Evolutionary conservation across 345 rosid species (phyloP), one percentile per base, ranked within the genome.

Genomic region (Eucalyptus pauciflora): DNA sequence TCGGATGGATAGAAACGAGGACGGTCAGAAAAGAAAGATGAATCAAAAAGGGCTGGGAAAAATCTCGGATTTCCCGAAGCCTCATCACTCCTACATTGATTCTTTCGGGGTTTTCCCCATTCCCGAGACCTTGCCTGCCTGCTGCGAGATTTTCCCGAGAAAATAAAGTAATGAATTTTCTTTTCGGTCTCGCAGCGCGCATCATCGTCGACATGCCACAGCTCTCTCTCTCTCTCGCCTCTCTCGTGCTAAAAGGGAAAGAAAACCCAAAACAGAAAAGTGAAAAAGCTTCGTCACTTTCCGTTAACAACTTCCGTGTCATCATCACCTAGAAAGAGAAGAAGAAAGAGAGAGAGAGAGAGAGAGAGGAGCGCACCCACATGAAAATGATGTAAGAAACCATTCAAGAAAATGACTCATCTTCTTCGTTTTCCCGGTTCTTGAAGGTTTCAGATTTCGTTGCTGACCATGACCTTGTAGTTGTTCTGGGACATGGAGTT

Each of bases 401-500:
- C 62, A 22, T 56, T 56, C 62, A 56, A 56, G 62, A 56, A 56
- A 56, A 56, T 56, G 62, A 9, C 24, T 41, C 83, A 12, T 76
- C 83, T 71, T 71, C 83, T 37, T 10, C 83, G 46, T 18, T 12
- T 37, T 20, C 43, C 81, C 46, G 81, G 46, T 71, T 33, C 81
- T 18, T 33, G 24, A 43, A 29, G 80, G 83, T 25, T 41, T 76
- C 83, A 76, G 48, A 76, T 41, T 76, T 76, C 83, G 83, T 76
- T 76, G 83, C 83, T 41, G 29, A 76, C 48, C 83, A 76, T 37
- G 83, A 37, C 83, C 83, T 76, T 76, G 83, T 41, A 76, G 83
- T 76, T 88, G 90, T n/a, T 89, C 56, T 24, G 85, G 86, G 51
- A 14, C 90, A 89, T 89, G 86, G 90, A 89, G 88, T 86, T 89